phyloP scores from a whole-genome alignment of 2,329 filamentous ascomycete genomes.

The Emydomyces testavorans region DNA sequence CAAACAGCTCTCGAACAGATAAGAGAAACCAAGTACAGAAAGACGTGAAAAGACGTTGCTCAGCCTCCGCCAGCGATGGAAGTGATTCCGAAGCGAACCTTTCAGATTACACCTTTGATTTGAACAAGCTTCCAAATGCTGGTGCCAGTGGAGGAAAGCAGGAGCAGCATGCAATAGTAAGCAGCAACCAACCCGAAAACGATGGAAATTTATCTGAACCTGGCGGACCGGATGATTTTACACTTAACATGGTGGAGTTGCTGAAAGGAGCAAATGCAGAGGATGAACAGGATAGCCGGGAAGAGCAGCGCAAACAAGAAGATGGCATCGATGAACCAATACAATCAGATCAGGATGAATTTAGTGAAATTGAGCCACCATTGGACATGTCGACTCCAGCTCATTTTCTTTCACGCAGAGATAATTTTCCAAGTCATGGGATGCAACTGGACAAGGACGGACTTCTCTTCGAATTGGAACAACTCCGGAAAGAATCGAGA shows the following conservation, averaged over 20 bases:
- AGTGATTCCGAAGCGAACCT: constrained; percentile 31
- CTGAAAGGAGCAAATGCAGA: constrained; percentile 21
- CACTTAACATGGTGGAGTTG: constrained; percentile 33
- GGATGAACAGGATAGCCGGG: constrained; percentile 3
- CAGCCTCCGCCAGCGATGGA: constrained; percentile 21
- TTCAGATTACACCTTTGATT: constrained; percentile 32
- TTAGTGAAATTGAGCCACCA: constrained; percentile 34
- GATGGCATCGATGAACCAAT: constrained; percentile 22
- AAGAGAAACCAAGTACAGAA: constrained; percentile 4
- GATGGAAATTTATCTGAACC: constrained; percentile 29
- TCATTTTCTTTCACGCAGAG: constrained; percentile 25
- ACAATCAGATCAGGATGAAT: constrained; percentile 25
- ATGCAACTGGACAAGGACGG: constrained; percentile 16
- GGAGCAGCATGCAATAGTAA: background rate
- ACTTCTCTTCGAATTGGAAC: constrained; percentile 23
- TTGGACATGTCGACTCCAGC: constrained; percentile 37
- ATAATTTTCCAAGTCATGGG: constrained; percentile 19
- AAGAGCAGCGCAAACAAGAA: constrained; percentile 15
- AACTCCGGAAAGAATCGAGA: constrained; percentile 24
- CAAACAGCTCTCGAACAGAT: background rate
- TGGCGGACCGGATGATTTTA: constrained; percentile 35
- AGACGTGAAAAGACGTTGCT: constrained; percentile 14
- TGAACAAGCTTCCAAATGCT: constrained; percentile 27
- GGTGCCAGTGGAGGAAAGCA: constrained; percentile 17
- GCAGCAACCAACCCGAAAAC: constrained; percentile 13